Percentiles rank a stretch among this genome's conserved stretches.
Conservation (phyloP, 208 protist species). For the Crithidia mellificae region DNA sequence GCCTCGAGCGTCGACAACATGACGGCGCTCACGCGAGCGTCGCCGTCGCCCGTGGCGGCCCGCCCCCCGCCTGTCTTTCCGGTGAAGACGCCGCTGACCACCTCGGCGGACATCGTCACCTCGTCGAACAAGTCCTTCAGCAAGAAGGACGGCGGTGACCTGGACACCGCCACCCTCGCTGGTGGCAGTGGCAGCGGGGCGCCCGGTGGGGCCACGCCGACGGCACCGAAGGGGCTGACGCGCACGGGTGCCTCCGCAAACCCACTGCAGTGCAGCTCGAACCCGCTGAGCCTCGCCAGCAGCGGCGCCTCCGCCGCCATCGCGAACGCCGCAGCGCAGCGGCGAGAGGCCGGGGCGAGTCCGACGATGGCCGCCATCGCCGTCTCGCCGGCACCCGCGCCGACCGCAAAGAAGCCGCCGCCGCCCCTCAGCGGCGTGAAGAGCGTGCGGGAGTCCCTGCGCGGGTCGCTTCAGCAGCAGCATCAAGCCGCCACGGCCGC, state of each 20-base stretch:
- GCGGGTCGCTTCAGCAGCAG: background rate
- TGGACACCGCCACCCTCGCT: background rate
- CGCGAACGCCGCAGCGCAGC: background rate
- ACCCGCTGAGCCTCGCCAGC: slow-evolving; percentile 12
- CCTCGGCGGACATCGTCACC: background rate
- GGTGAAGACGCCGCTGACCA: background rate
- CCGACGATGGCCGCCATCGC: too few species aligned
- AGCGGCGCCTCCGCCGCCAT: slow-evolving; percentile 7
- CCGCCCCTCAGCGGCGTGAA: background rate
- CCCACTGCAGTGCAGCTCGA: slow-evolving; percentile 12
- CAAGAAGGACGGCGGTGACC: background rate
- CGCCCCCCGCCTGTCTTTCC: slow-evolving; percentile 1
- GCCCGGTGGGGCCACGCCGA: background rate
- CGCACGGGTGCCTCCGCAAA: background rate
- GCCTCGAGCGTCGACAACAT: background rate
- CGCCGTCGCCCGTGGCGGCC: background rate
- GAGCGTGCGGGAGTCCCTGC: background rate
- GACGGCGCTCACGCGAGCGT: background rate
- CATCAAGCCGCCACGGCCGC: too few species aligned
- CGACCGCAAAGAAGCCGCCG: background rate
- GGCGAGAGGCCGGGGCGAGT: background rate
- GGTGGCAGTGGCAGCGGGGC: background rate
- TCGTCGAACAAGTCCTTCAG: background rate
- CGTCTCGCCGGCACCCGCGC: background rate
- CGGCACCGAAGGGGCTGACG: background rate